phyloP scores from a whole-genome alignment of 345 rosid species.

The Hevea brasiliensis region DNA sequence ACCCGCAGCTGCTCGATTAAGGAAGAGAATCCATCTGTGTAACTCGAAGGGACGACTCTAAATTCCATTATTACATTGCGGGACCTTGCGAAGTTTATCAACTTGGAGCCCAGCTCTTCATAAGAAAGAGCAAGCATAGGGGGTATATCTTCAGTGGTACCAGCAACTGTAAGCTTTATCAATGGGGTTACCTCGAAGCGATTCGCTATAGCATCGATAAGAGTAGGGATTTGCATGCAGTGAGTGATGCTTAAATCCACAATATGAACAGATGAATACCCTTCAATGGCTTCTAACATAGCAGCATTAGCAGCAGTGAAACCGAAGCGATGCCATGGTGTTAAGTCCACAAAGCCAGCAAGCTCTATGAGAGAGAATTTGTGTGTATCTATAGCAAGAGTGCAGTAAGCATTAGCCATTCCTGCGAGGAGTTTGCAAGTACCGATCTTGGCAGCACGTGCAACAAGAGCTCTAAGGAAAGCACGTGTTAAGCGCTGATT shows the following conservation, averaged over 20 bases:
- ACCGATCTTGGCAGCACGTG: slow-evolving; percentile 68
- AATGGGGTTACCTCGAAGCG: slow-evolving; percentile 60
- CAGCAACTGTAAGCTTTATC: slow-evolving; percentile 70
- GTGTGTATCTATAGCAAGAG: slow-evolving; percentile 47
- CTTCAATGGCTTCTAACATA: slow-evolving; percentile 71
- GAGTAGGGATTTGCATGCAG: slow-evolving; percentile 97
- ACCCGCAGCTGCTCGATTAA: slow-evolving; percentile 61
- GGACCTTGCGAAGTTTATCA: slow-evolving; percentile 69
- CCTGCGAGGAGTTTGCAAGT: slow-evolving; percentile 62
- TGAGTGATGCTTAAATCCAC: slow-evolving; percentile 82
- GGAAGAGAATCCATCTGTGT: slow-evolving; percentile 64
- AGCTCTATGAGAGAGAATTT: slow-evolving; percentile 77
- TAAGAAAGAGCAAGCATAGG: slow-evolving; percentile 62
- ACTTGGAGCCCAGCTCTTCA: slow-evolving; percentile 64
- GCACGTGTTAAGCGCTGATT: slow-evolving; percentile 73
- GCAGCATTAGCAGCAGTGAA: slow-evolving; percentile 86
- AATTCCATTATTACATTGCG: slow-evolving; percentile 68
- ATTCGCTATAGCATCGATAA: slow-evolving; percentile 66
- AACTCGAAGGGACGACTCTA: slow-evolving; percentile 51
- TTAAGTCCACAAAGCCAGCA: slow-evolving; percentile 78
- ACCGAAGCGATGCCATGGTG: slow-evolving; percentile 97
- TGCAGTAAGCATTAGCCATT: slow-evolving; percentile 39
- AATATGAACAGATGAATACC: slow-evolving; percentile 67
- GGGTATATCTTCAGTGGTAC: slow-evolving; percentile 37
- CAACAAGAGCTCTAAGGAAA: slow-evolving; percentile 71